Base-by-base conservation (phyloP, 192 early-diverging fungal species). In the Coemansia sp. region DNA sequence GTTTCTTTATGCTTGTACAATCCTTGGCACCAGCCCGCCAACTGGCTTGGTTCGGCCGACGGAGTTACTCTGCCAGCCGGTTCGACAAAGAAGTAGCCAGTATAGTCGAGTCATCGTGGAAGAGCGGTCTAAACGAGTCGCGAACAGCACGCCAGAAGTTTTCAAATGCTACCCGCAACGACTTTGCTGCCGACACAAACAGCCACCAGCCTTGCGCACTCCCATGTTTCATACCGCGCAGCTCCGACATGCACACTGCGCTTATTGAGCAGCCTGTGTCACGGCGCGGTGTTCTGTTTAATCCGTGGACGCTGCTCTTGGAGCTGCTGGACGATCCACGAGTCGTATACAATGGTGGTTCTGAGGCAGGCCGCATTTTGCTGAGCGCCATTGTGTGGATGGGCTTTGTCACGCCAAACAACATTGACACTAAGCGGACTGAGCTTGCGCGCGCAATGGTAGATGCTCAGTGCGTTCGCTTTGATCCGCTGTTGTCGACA, bases 241-340 rank as follows among this genome's bases (percentile, higher is more conserved):
- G 11, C 24, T 59, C 72, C 2, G 59, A 70, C 2, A 47, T 79
- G 39, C n/a, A 73, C 67, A 24, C 10, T 3, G 71, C 68, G 15
- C 35, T 64, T 23, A 57, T 15, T 2, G 53, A 48, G 2, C 72
- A 64, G 67, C 61, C 62, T 21, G 35, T 62, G 3, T 32, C 52
- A 3, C 47, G 65, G 12, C 57, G 25, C 1, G 45, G 61, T 4
- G 23, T 64, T 11, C 29, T 22, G 23, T 74, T 79, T 53, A 79
- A 79, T n/a, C 76, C 76, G 2, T 79, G 76, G 76, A 49, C 64
- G 27, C 50, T 79, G 32, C n/a, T 74, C 24, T 60, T 79, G 9
- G 76, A 79, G 59, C 43, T 74, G 24, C 48, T 74, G 22, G 72
- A 80, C 22, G 72, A 74, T 43, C 57, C 72, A 11, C 67, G 76